Evolutionary conservation across 225 moss, liverwort and hornwort genomes (phyloP), one percentile per base, ranked within the genome.

Genomic region (Takakia lepidozioides): DNA sequence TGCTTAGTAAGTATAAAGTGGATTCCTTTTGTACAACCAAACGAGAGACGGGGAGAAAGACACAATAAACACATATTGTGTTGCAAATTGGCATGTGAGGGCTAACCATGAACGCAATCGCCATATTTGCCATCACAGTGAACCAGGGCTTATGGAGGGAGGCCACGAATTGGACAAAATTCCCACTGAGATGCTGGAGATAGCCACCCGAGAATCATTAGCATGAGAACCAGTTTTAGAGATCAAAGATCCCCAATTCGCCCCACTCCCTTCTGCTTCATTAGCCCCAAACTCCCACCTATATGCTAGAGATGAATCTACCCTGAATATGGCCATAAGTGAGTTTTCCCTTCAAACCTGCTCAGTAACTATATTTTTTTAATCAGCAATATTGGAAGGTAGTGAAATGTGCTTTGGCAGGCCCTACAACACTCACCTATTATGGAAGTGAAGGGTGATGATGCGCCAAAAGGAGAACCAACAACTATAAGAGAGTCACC

Each of bases 391-490:
- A n/a, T n/a, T n/a, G n/a, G n/a, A n/a, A n/a, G n/a, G n/a, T n/a
- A n/a, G n/a, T n/a, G n/a, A n/a, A n/a, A n/a, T n/a, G n/a, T n/a
- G n/a, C n/a, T n/a, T n/a, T n/a, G n/a, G n/a, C n/a, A n/a, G n/a
- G n/a, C n/a, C n/a, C n/a, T n/a, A n/a, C 8, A 32, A 11, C 32
- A 34, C 35, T 23, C 47, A 85, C 88, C 92, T 93, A 38, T 98
- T 98, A 37, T 98, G 90, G 63, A 98, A 98, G 75, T 98, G 95
- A 52, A 91, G 52, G 95, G 95, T 14, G 95, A 98, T 51, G 87
- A 61, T 27, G 95, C 84, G 57, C 95, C 95, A 73, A 98, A 98
- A 25, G 95, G 95, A 56, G 95, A 98, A 45, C 95, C 95, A 46
- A 91, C 95, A 46, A 82, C 90, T 54, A 90, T 59, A 41, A 98